Percentiles rank a stretch among this genome's conserved stretches.
phyloP scores from a whole-genome alignment of 73 alveolate species.

The Symbiodinium pilosum region DNA sequence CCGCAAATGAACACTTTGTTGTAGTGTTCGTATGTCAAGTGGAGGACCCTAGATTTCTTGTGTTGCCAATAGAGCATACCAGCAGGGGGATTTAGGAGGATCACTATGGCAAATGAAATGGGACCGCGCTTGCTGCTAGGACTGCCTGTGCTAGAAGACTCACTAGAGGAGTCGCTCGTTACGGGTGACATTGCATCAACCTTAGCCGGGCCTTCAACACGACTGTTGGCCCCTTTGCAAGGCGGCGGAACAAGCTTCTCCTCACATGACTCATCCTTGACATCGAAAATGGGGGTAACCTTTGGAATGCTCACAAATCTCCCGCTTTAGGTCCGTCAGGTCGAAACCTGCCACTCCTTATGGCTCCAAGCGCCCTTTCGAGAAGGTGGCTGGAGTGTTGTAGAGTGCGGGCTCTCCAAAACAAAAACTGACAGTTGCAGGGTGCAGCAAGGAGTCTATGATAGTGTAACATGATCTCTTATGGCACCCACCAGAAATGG shows the following conservation, averaged over 20 bases:
- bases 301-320: not conserved
- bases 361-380: not conserved
- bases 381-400: not conserved
- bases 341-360: not conserved
- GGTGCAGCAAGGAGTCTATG: too few species aligned
- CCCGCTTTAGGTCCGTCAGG: not conserved
- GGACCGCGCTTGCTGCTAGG: too few species aligned
- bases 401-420: too few species aligned
- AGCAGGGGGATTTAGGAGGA: not conserved
- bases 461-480: too few species aligned
- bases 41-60: not conserved
- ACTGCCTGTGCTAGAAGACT: not conserved
- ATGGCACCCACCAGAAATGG: too few species aligned
- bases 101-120: not conserved
- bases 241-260: not conserved
- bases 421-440: too few species aligned
- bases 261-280: not conserved
- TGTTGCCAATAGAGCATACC: not conserved
- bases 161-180: not conserved
- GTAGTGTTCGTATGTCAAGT: not conserved
- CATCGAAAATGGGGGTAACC: not conserved
- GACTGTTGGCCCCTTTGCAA: not conserved
- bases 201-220: not conserved
- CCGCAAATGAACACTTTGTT: not conserved
- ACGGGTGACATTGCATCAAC: not conserved